Conservation (phyloP, 805 yeast genomes). For the Metschnikowia colocasiae region DNA sequence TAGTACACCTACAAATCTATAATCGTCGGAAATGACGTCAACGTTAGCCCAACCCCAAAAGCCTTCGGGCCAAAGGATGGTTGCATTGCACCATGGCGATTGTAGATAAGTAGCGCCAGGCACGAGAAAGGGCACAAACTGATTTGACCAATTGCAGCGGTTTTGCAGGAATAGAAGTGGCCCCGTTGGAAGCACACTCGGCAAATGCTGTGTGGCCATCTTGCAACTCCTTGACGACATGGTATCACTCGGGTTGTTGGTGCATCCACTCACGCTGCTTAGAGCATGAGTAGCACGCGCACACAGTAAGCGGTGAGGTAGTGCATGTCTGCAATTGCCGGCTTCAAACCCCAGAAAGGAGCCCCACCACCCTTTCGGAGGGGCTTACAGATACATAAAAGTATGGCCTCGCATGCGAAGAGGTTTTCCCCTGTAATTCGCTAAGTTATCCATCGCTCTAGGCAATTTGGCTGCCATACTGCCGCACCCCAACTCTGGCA, state of each 20-base stretch:
- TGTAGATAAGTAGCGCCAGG: background rate
- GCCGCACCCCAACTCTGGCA: background rate
- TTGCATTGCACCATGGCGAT: background rate
- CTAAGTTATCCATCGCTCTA: background rate
- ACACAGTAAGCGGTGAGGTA: background rate
- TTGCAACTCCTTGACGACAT: background rate
- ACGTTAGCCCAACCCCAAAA: background rate
- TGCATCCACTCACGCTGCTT: background rate
- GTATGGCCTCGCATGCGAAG: background rate
- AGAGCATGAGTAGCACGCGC: constrained; percentile 2
- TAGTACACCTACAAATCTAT: background rate
- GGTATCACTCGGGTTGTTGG: background rate
- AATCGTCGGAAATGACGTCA: background rate
- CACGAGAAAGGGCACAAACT: too few species aligned
- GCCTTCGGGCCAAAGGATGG: background rate
- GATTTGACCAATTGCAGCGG: too few species aligned
- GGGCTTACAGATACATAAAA: background rate
- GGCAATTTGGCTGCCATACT: background rate
- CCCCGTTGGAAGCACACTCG: background rate
- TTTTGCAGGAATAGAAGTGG: too few species aligned
- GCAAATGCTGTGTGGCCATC: background rate
- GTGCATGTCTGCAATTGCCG: background rate
- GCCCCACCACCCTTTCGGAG: background rate
- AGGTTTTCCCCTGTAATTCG: background rate
- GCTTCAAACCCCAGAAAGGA: background rate